Evolutionary conservation across 306 rosid genomes (phyloP).

Genomic region (Rosa persica): DNA sequence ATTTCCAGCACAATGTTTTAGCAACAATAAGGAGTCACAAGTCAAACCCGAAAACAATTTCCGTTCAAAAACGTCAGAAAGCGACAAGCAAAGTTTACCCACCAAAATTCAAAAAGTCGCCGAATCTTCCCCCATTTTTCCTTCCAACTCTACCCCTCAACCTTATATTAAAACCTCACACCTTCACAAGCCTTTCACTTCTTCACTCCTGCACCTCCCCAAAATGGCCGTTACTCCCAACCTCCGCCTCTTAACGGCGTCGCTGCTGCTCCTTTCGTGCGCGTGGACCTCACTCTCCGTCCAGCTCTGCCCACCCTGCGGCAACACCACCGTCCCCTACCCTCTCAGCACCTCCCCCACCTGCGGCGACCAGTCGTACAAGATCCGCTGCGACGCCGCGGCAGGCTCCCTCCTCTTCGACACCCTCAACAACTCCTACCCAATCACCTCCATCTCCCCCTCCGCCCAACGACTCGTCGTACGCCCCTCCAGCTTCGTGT

Average conservation of each 20-base stretch:
- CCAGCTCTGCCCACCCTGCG: slow-evolving; percentile 55
- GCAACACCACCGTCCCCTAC: slow-evolving; percentile 59
- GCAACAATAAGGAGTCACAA: no score
- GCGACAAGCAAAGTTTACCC: not conserved
- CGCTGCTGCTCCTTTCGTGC: slow-evolving; percentile 42
- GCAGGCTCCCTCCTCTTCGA: slow-evolving; percentile 46
- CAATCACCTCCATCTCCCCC: slow-evolving; percentile 56
- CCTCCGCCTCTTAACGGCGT: slow-evolving; percentile 33
- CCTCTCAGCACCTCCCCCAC: slow-evolving; percentile 57
- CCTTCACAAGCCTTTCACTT: not conserved
- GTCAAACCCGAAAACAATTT: not conserved
- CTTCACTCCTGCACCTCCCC: not conserved
- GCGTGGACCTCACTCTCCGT: slow-evolving; percentile 23
- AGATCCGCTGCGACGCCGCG: slow-evolving; percentile 46
- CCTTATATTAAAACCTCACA: not conserved
- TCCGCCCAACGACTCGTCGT: slow-evolving; percentile 55
- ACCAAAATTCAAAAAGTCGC: slow-evolving; percentile 5
- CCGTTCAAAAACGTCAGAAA: not conserved
- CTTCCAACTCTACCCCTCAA: not conserved
- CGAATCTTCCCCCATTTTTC: not conserved
- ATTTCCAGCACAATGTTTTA: no score
- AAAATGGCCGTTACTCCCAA: slow-evolving; percentile 26
- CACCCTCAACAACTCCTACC: slow-evolving; percentile 67
- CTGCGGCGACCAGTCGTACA: slow-evolving; percentile 71
- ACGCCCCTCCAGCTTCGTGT: slow-evolving; percentile 43